phyloP scores from a whole-genome alignment of 768 basidiomycete genomes.

The Tulasnella sp. region DNA sequence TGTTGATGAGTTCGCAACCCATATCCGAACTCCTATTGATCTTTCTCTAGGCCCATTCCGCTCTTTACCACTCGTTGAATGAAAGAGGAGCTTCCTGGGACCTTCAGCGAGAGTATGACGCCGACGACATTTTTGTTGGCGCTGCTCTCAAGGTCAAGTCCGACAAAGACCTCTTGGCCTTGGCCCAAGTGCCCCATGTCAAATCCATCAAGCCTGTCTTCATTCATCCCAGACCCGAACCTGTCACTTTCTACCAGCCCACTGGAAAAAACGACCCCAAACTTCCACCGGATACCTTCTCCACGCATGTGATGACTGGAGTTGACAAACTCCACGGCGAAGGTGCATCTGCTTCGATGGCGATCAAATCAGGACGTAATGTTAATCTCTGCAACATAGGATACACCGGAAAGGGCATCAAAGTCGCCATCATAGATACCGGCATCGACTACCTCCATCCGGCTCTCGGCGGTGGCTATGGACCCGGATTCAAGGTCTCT shows the following conservation, averaged over 20 bases:
- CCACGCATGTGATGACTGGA: slow-evolving; percentile 19
- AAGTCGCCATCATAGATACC: slow-evolving; percentile 19
- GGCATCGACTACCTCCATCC: slow-evolving; percentile 20
- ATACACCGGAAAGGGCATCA: slow-evolving; percentile 15
- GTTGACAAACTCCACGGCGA: slow-evolving; percentile 21
- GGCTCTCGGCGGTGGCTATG: slow-evolving; percentile 19
- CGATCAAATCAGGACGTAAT: background rate
- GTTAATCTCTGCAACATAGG: background rate
- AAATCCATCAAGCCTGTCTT: slow-evolving; percentile 21
- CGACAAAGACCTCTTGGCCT: slow-evolving; percentile 7
- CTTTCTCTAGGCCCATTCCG: slow-evolving; percentile 15
- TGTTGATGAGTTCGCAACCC: slow-evolving; percentile 31
- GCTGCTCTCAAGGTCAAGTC: slow-evolving; percentile 11
- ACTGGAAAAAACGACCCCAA: slow-evolving; percentile 17
- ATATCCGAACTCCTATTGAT: slow-evolving; percentile 43
- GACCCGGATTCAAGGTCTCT: slow-evolving; percentile 14
- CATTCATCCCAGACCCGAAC: slow-evolving; percentile 2
- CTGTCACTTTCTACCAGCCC: background rate
- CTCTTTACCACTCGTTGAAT: slow-evolving; percentile 5
- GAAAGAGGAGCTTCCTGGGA: slow-evolving; percentile 2
- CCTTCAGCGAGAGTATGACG: slow-evolving; percentile 9
- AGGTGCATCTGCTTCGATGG: background rate
- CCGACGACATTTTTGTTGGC: slow-evolving; percentile 3
- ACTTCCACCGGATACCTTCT: slow-evolving; percentile 13
- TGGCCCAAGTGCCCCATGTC: slow-evolving; percentile 6